Base-by-base conservation (phyloP, 2,329 filamentous ascomycete species). In the Monosporascus cannonballus region DNA sequence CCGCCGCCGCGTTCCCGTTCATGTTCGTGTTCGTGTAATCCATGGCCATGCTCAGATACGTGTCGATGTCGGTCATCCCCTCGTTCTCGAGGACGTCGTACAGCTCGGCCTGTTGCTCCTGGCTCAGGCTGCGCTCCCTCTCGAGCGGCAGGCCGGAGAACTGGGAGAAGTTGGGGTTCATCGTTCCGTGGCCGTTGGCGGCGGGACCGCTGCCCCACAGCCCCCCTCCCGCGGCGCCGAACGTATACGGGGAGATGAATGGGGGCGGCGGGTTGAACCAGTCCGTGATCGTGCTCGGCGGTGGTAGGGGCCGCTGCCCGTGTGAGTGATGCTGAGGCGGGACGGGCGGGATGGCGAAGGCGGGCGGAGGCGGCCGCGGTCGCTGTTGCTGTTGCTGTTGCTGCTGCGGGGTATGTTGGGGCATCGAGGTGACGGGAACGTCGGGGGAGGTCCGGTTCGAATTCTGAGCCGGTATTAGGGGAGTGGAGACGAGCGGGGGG, bases 31-130 rank as follows among this genome's bases (percentile, higher is more conserved):
- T 8, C 38, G 18, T 41, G 45, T 48, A 61, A 44, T 56, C 66
- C 52, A 71, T 65, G 15, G 67, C 68, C 70, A 71, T 71, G 49
- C 70, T 82, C 59, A 86, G 68, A 52, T 83, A 82, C 15, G 76
- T 75, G 57, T 85, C 78, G 60, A 86, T 85, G 49, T 85, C 83
- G 25, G 73, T 74, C 65, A 85, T 72, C 1, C 83, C 84, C 58
- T 86, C 81, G 60, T 75, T 87, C 68, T 94, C 88, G 36, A 96
- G 77, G 48, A 85, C 84, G 51, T 85, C 83, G 87, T 95, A 90
- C 38, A 96, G 74, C 72, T 96, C 89, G 57, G 86, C 72, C 69
- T 94, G 90, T 69, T 95, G 89, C 63, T 90, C 82, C 57, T 91
- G 86, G 54, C 85, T 92, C 34, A 95, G 74, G 54, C 79, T 88